These are phyloP conservation scores for Brassica rapa DNA, from an alignment of 345 rosid species.

Conservation along the genomic window DNA sequence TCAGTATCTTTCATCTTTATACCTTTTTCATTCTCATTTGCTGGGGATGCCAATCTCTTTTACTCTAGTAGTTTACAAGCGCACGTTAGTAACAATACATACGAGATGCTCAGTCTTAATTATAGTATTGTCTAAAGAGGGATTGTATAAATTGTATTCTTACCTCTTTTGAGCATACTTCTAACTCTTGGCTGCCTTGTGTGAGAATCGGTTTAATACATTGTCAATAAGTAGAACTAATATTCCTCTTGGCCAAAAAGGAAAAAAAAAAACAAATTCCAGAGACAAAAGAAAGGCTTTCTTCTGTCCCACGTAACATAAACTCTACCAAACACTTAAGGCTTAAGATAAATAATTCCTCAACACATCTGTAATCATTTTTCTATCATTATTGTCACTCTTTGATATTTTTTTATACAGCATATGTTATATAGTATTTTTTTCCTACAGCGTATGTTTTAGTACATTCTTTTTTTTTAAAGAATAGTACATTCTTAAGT, in stretches of 20 bases:
- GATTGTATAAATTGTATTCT: neutral
- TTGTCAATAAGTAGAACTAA: constrained; percentile 26
- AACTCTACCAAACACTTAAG: constrained; percentile 23
- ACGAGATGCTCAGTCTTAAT: neutral
- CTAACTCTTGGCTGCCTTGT: neutral
- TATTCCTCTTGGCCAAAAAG: constrained; percentile 17
- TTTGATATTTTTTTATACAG: neutral
- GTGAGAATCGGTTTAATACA: neutral
- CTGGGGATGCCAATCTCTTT: neutral
- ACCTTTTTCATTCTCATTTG: neutral
- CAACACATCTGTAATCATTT: constrained; percentile 18
- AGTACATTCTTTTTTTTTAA: neutral
- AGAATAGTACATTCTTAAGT: neutral
- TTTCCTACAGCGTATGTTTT: neutral
- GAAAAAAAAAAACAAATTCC: neutral
- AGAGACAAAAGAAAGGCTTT: constrained; percentile 5
- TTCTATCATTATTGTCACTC: constrained; percentile 21
- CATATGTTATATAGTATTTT: neutral
- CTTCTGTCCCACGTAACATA: constrained; percentile 36
- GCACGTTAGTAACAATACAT: neutral
- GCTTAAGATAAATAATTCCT: constrained; percentile 36
- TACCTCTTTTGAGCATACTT: neutral
- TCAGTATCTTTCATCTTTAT: constrained; percentile 22
- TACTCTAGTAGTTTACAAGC: neutral
- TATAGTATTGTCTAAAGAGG: neutral